Evolutionary conservation across 2,329 filamentous ascomycete genomes (phyloP), one percentile per base, ranked within the genome.

Genomic region (Ophiostoma novo-ulmi): DNA sequence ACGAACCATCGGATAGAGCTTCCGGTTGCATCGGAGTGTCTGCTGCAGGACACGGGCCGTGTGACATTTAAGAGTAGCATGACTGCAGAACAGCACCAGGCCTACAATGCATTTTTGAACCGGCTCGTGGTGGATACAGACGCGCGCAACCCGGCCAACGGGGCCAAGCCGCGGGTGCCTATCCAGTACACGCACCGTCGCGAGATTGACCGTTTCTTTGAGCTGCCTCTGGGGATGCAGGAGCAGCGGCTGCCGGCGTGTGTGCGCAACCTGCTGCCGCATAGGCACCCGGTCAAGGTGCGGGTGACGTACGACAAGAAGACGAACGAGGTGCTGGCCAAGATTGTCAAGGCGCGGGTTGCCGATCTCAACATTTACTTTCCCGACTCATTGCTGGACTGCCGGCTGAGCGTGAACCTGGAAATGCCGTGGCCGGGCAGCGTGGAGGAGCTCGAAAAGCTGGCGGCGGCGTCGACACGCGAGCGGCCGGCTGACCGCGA

Each of bases 291-390:
- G 20, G 76, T 88, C 73, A 89, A 87, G 75, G 86, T 94, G 8
- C 89, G 93, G 22, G 87, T 97, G 6, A 94, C 91, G 2, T 87
- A 88, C 71, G 91, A 97, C 77, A 88, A 91, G 77, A 89, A 89
- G 76, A 91, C 88, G 0, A 67, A 68, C 36, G 83, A 89, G 71
- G 81, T 94, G 2, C 80, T 94, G 13, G 90, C 89, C 72, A 93
- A 92, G 78, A 97, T 99, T 76, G 88, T 99, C 80, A 99, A 99
- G 82, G 88, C 89, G 36, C 88, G 93, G n/a, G 85, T 98, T 17
- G 89, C 88, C 36, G 93, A 99, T 78, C 82, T 97, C n/a, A 91
- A 97, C 76, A 85, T 99, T 22, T 90, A 91, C 79, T 91, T 93
- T 75, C 94, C 95, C 0, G 82, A 83, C 68, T 87, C 86, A 10